Conservation (phyloP, 495 filamentous ascomycete species). For the Penicillium chermesinum region DNA sequence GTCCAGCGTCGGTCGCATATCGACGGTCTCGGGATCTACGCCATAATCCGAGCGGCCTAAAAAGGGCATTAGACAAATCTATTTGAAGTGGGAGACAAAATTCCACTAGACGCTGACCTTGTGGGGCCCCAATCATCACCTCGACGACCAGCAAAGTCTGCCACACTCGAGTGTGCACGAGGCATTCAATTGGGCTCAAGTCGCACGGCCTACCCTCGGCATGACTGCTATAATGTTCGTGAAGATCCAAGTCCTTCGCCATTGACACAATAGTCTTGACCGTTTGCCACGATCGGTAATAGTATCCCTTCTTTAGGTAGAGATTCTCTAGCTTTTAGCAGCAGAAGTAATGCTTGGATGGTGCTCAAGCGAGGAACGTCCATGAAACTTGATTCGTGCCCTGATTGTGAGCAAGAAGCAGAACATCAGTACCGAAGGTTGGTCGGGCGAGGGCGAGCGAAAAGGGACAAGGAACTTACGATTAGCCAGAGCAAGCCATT, state of each 20-base stretch:
- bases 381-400: constrained; percentile 93
- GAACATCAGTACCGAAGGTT: constrained; percentile 17
- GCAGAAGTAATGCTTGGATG: constrained; percentile 81
- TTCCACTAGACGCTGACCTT: constrained; percentile 55
- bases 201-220: constrained; percentile 64
- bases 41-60: constrained; percentile 78
- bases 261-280: constrained; percentile 88
- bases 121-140: constrained; percentile 89
- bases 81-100: constrained; percentile 3
- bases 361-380: constrained; percentile 91
- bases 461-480: constrained; percentile 50
- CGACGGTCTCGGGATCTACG: constrained; percentile 69
- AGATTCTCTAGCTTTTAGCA: constrained; percentile 88
- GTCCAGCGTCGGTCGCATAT: constrained; percentile 62
- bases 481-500: constrained; percentile 90
- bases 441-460: neutral
- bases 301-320: constrained; percentile 92
- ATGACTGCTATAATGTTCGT: constrained; percentile 81
- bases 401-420: constrained; percentile 36
- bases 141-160: constrained; percentile 83
- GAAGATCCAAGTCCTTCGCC: constrained; percentile 86
- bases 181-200: constrained; percentile 65
- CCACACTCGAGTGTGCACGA: constrained; percentile 84
- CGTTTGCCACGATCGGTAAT: constrained; percentile 97
- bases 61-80: constrained; percentile 18